A percentile compares a stretch with the other conserved stretches of the same genome.
These are phyloP conservation scores for Neonectria sp. DNA, from an alignment of 2,329 filamentous ascomycete genomes.

Conservation along the genomic window DNA sequence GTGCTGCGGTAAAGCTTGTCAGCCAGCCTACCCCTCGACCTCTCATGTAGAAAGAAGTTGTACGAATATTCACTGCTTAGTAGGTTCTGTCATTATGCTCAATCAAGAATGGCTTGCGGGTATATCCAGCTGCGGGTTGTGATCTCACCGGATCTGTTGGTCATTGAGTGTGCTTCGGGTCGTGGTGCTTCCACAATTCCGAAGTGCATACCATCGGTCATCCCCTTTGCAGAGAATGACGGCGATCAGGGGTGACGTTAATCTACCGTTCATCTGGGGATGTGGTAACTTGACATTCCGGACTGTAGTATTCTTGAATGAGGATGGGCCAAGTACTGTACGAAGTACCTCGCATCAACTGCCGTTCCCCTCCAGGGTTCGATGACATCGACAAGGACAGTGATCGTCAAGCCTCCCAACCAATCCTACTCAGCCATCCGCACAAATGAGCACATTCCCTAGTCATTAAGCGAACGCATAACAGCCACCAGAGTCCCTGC, in stretches of 20 bases:
- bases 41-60: constrained; percentile 11
- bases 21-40: constrained; percentile 14
- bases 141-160: constrained; percentile 15
- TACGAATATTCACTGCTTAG: neutral
- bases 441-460: constrained; percentile 14
- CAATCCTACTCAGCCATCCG: neutral
- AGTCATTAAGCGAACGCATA: constrained; percentile 25
- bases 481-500: constrained; percentile 11
- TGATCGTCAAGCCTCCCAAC: constrained; percentile 16
- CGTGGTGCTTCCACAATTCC: constrained; percentile 14
- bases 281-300: constrained; percentile 14
- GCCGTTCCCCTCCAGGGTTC: constrained; percentile 11
- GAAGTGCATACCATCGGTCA: constrained; percentile 18
- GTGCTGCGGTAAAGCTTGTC: constrained; percentile 29
- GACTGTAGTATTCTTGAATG: neutral
- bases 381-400: constrained; percentile 13
- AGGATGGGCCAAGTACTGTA: constrained; percentile 1
- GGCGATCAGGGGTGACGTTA: constrained; percentile 26
- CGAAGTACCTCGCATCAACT: constrained; percentile 14
- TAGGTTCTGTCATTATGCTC: constrained; percentile 10
- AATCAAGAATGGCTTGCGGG: constrained; percentile 21
- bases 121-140: constrained; percentile 10
- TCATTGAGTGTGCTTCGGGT: constrained; percentile 9
- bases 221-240: constrained; percentile 29
- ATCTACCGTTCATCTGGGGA: constrained; percentile 13